phyloP scores from a whole-genome alignment of 2,329 filamentous ascomycete genomes.

The Botrytis paeoniae region DNA sequence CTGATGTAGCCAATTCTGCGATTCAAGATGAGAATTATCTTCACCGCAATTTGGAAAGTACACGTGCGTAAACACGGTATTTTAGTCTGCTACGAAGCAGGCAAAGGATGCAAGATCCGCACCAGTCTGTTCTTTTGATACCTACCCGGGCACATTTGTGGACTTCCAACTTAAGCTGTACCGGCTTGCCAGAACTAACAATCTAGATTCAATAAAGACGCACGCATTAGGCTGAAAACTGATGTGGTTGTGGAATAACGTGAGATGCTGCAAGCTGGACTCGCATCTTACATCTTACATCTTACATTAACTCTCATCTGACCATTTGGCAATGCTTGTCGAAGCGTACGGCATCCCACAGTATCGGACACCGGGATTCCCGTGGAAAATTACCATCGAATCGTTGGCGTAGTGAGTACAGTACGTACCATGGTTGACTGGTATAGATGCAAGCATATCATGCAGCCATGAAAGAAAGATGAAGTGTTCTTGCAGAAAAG shows the following conservation, averaged over 20 bases:
- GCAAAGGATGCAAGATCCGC: background rate
- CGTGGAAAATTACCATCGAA: background rate
- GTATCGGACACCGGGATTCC: background rate
- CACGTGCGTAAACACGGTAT: background rate
- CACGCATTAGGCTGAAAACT: background rate
- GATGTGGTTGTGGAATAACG: background rate
- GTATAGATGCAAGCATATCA: background rate
- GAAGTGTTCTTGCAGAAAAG: conserved; percentile 19
- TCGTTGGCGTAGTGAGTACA: background rate
- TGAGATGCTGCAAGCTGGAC: conserved; percentile 10
- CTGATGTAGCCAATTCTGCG: background rate
- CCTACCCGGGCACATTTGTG: background rate
- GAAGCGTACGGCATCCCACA: background rate
- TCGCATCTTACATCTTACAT: background rate
- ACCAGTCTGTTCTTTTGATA: background rate
- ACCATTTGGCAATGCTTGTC: background rate
- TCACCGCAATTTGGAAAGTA: conserved; percentile 1
- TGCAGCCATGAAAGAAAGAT: conserved; percentile 8
- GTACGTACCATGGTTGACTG: background rate
- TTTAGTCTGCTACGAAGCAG: background rate
- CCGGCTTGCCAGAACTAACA: background rate
- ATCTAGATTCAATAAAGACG: background rate
- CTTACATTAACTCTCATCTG: background rate
- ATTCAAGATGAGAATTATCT: background rate
- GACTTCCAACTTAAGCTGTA: background rate